phyloP scores from a whole-genome alignment of 352 stramenopile species.

The Phytopythium chamaehyphon region DNA sequence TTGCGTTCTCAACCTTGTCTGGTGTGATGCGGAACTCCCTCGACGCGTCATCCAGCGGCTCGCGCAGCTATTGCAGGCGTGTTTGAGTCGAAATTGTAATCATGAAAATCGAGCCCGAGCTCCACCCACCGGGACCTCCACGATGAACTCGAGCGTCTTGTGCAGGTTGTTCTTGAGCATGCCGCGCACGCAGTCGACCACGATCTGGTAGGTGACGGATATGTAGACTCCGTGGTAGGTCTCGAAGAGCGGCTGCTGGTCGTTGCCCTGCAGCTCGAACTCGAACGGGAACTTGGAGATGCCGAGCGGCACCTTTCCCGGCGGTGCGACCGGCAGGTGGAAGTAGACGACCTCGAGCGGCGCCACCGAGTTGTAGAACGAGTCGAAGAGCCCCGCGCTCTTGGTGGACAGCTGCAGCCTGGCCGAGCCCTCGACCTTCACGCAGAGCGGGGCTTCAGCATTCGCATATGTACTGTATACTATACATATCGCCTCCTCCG shows the following conservation, averaged over 20 bases:
- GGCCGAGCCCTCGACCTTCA: slow-evolving; percentile 62
- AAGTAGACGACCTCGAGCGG: slow-evolving; percentile 83
- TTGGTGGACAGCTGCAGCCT: slow-evolving; percentile 81
- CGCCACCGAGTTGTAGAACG: slow-evolving; percentile 74
- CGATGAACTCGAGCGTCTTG: slow-evolving; percentile 88
- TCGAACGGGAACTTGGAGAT: slow-evolving; percentile 89
- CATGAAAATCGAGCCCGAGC: too few species aligned
- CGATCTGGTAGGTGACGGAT: slow-evolving; percentile 89
- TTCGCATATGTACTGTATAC: too few species aligned
- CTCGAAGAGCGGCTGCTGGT: slow-evolving; percentile 74
- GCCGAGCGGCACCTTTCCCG: slow-evolving; percentile 71
- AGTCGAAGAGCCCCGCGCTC: slow-evolving; percentile 75
- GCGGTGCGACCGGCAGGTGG: slow-evolving; percentile 62
- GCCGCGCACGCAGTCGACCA: slow-evolving; percentile 76
- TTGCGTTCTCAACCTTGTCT: slow-evolving; percentile 81
- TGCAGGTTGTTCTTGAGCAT: slow-evolving; percentile 87
- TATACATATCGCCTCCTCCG: too few species aligned
- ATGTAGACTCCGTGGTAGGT: slow-evolving; percentile 93
- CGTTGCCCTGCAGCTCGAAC: slow-evolving; percentile 73
- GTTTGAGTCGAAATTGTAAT: too few species aligned
- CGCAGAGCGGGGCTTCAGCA: too few species aligned
- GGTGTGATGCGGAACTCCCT: slow-evolving; percentile 83
- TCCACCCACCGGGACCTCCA: slow-evolving; percentile 73
- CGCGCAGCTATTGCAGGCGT: slow-evolving; percentile 27
- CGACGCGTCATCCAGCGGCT: slow-evolving; percentile 58